A percentile compares a stretch with the other conserved stretches of the same genome.
phyloP scores from a whole-genome alignment of 2,329 filamentous ascomycete species.

The Penicillium sp. region DNA sequence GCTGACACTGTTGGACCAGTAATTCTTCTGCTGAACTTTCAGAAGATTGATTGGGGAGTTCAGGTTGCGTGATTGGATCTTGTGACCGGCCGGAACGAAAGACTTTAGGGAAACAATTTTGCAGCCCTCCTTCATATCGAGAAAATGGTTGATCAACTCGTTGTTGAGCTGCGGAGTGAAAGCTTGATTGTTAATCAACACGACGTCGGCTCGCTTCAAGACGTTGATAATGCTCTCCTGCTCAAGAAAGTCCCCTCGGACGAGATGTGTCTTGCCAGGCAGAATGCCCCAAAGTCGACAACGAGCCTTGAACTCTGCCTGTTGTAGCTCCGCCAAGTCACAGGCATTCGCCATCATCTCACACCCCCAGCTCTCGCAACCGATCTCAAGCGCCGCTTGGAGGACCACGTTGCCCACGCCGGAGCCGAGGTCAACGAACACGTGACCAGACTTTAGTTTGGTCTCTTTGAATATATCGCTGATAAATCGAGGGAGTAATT shows the following conservation, averaged over 20 bases:
- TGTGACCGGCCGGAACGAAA: conserved; percentile 76
- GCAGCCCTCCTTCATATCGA: conserved; percentile 86
- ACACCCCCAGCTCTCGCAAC: conserved; percentile 92
- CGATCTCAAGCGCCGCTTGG: conserved; percentile 86
- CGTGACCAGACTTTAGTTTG: conserved; percentile 70
- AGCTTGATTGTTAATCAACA: conserved; percentile 96
- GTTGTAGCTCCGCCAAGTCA: conserved; percentile 71
- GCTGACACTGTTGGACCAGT: conserved; percentile 67
- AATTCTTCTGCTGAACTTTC: conserved; percentile 66
- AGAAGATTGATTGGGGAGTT: conserved; percentile 78
- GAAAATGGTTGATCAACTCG: conserved; percentile 76
- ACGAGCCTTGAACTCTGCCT: conserved; percentile 75
- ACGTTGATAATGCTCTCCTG: conserved; percentile 64
- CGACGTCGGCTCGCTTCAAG: conserved; percentile 81
- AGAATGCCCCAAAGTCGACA: conserved; percentile 84
- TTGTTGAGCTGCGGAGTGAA: conserved; percentile 86
- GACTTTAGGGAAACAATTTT: conserved; percentile 87
- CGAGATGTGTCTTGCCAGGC: conserved; percentile 71
- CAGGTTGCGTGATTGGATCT: conserved; percentile 65
- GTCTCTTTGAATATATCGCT: conserved; percentile 74
- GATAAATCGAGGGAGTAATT: conserved; percentile 78
- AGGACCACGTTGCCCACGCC: conserved; percentile 94
- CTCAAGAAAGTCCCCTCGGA: conserved; percentile 77
- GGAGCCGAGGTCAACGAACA: conserved; percentile 92
- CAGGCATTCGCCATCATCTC: conserved; percentile 93